Base-by-base conservation (phyloP, 306 rosid genomes). In the Quercus alba region DNA sequence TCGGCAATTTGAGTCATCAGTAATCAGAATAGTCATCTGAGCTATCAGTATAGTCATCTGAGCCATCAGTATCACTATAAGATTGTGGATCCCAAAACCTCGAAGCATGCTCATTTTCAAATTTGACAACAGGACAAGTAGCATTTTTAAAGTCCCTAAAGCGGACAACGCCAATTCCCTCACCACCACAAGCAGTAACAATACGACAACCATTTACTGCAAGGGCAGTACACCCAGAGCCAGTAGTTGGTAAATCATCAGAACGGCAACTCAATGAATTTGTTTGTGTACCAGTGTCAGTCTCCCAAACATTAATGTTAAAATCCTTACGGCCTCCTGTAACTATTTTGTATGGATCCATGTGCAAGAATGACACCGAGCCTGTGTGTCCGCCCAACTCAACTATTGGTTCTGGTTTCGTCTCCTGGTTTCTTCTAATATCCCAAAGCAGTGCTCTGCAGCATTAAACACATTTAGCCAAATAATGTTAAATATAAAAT, bases 391-490 rank as follows among this genome's bases (percentile, higher is more conserved):
- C 93, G 6, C 84, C 93, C 83, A 92, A 83, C 86, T 90, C 94
- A 0, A 85, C 89, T 73, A 90, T 26, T 51, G 94, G 90, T 57
- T 77, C 84, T 46, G 88, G 82, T 61, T 77, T 88, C 46, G 1
- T 38, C 18, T 77, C 85, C 79, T 82, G 90, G 88, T 83, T 89
- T 80, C 84, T 90, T 84, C 98, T 88, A n/a, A 92, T 72, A 86
- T 94, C 98, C 86, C 93, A 94, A 19, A 94, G 93, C 94, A 88
- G 80, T 46, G 94, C 98, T 64, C 97, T 92, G 97, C 86, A 84
- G 58, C 46, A 7, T 38, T 38, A 38, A 38, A 38, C 46, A 38
- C 11, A 38, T 38, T 38, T 38, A 38, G 46, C 46, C 3, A 38
- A 38, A 38, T 81, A 49, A 12, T 49, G 17, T 49, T 49, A 49